Evolutionary conservation across 495 filamentous ascomycete genomes (phyloP), one percentile per base, ranked within the genome.

Genomic region (Annulohypoxylon bovei): DNA sequence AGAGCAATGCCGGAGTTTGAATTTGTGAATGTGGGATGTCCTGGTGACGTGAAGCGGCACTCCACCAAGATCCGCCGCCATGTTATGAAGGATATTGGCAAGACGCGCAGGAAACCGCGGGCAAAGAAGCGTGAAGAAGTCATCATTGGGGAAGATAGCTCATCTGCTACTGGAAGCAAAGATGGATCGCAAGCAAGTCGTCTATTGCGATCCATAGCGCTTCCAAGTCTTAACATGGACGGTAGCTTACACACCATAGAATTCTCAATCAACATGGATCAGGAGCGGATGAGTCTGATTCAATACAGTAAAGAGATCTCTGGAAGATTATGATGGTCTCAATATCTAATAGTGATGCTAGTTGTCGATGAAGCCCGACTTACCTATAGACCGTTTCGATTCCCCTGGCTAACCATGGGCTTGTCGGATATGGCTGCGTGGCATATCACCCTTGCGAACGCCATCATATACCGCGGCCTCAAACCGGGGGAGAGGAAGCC

Each of bases 81-180:
- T 76, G 77, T 78, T 9, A 79, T 79, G 77, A 78, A 74, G 46
- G 78, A 80, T 44, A 80, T 80, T 63, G 78, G 76, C 28, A 76
- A 67, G 50, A 35, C 74, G n/a, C 74, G 77, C 32, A 67, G 75
- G 6, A 76, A 76, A 49, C 64, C 69, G 8, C 64, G 54, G 37
- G 12, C 64, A 0, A 74, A 76, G 20, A 53, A 49, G 18, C 56
- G 47, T 3, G 8, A 47, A 30, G 40, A 76, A 18, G 55, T 68
- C 6, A 52, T 65, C n/a, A 37, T 68, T 6, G 60, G 62, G 7
- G 67, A 49, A 33, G 6, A 23, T 18, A 33, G 40, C 14, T 35
- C 30, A 4, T 28, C 30, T 0, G 7, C 39, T 14, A 12, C 52
- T 5, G 30, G 2, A 22, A 20, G 27, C 6, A 9, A 30, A 22